These are phyloP conservation scores for Paraphoma sp. DNA, from an alignment of 2,329 filamentous ascomycete species.

Conservation along the genomic window DNA sequence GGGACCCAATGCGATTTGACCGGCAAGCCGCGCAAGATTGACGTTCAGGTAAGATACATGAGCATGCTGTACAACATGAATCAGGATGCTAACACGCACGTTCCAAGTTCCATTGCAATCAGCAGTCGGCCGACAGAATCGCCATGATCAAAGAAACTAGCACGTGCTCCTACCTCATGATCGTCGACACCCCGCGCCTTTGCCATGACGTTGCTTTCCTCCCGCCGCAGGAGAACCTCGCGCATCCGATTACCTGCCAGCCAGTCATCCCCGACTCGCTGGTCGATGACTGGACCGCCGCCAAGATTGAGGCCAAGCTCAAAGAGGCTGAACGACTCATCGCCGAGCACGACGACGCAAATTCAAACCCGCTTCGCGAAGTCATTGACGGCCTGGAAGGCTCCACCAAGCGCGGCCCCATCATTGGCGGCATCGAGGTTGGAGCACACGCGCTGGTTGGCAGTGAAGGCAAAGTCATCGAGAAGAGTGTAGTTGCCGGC, in stretches of 20 bases:
- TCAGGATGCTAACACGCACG: constrained; percentile 14
- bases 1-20: constrained; percentile 89
- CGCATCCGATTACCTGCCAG: constrained; percentile 78
- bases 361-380: constrained; percentile 43
- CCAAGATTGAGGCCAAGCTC: constrained; percentile 41
- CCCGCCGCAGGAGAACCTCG: constrained; percentile 77
- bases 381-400: constrained; percentile 37
- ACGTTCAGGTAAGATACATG: constrained; percentile 68
- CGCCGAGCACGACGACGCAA: constrained; percentile 29
- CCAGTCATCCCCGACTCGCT: constrained; percentile 70
- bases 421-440: constrained; percentile 66
- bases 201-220: constrained; percentile 88
- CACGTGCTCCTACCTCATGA: constrained; percentile 92
- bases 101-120: constrained; percentile 74
- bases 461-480: constrained; percentile 62
- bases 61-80: neutral
- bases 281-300: constrained; percentile 52
- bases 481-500: constrained; percentile 58
- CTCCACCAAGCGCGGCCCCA: constrained; percentile 45
- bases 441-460: constrained; percentile 64
- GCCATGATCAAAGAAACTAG: constrained; percentile 92
- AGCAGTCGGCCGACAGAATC: constrained; percentile 77
- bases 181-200: constrained; percentile 85
- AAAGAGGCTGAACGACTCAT: constrained; percentile 36
- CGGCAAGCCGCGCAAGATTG: constrained; percentile 78